Conservation (phyloP, 352 stramenopile genomes). For the Pythium volutum region DNA sequence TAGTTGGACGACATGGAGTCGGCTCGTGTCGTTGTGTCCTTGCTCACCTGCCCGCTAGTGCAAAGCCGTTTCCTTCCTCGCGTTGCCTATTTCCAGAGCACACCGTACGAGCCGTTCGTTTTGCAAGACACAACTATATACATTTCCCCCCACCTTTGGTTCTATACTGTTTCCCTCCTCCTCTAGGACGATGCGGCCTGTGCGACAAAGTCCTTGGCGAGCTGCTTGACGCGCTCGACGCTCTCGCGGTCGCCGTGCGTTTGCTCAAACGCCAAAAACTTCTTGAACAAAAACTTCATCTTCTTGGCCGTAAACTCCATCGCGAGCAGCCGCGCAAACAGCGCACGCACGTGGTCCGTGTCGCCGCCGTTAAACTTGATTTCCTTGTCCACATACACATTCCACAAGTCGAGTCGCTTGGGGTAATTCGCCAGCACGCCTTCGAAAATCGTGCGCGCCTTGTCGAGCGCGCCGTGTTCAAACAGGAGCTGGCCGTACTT, state of each 20-base stretch:
- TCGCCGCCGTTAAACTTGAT: slow-evolving; percentile 89
- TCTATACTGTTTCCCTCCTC: neutral
- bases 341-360: slow-evolving; percentile 70
- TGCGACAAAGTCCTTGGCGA: slow-evolving; percentile 93
- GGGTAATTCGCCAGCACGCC: slow-evolving; percentile 92
- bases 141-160: slow-evolving; percentile 9
- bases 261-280: slow-evolving; percentile 94
- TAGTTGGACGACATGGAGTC: too few relatives aligned
- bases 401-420: slow-evolving; percentile 96
- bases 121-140: slow-evolving; percentile 8
- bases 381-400: slow-evolving; percentile 97
- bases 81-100: slow-evolving; percentile 12
- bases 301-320: slow-evolving; percentile 96
- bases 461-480: slow-evolving; percentile 91
- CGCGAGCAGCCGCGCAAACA: slow-evolving; percentile 91
- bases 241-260: slow-evolving; percentile 85
- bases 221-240: slow-evolving; percentile 92
- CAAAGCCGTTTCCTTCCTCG: slow-evolving; percentile 8
- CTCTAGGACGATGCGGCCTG: slow-evolving; percentile 33
- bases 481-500: slow-evolving; percentile 97
- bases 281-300: slow-evolving; percentile 99
- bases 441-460: slow-evolving; percentile 95
- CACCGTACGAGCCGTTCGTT: neutral
- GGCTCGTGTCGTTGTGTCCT: neutral
- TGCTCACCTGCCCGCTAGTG: neutral